Evolutionary conservation across 139 green algal species (phyloP).

Genomic region (Astrephomene gubernaculifera): DNA sequence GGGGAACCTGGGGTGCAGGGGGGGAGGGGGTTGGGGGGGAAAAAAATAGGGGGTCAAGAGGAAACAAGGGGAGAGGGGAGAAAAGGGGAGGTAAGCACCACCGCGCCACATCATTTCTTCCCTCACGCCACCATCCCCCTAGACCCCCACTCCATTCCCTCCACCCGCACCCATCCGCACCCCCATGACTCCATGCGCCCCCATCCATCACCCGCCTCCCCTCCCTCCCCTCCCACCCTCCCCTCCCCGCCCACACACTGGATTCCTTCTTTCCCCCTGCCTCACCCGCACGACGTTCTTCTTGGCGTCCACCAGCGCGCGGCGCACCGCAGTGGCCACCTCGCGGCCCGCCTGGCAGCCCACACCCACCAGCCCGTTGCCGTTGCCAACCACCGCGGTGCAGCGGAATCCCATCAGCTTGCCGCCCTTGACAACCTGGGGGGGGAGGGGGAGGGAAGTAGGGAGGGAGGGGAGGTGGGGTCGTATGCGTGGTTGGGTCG

Average conservation of each 20-base stretch:
- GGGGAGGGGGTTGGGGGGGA: constrained; percentile 53
- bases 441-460: neutral
- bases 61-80: no score
- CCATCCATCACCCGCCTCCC: no score
- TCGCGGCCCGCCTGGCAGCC: constrained; percentile 90
- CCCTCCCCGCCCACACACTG: no score
- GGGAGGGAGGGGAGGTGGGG: neutral
- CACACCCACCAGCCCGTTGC: constrained; percentile 86
- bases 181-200: no score
- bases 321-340: constrained; percentile 85
- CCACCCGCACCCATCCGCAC: no score
- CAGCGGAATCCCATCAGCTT: constrained; percentile 94
- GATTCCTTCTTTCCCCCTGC: no score
- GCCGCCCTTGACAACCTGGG: constrained; percentile 88
- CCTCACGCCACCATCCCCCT: no score
- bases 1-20: constrained; percentile 54
- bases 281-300: constrained; percentile 69
- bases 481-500: no score
- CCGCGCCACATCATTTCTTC: no score
- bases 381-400: constrained; percentile 68
- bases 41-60: constrained; percentile 58
- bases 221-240: no score
- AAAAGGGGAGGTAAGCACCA: no score
- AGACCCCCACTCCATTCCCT: no score
- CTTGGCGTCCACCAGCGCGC: constrained; percentile 85